Evolutionary conservation across 208 protist species (phyloP), one percentile per base, ranked within the genome.

Genomic region (Histomonas meleagridis): DNA sequence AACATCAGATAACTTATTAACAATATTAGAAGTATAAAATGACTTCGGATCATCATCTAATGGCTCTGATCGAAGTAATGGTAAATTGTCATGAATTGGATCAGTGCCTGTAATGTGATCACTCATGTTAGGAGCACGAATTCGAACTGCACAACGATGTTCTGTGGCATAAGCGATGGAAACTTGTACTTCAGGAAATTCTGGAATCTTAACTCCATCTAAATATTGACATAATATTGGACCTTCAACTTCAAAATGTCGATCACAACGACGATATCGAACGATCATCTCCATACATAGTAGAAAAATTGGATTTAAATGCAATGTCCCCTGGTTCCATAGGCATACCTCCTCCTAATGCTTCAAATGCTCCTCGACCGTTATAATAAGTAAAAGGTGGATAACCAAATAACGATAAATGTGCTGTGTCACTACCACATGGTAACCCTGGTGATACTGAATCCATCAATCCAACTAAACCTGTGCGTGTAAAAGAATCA

Each of bases 321-420:
- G 60, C 86, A 18, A 91, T 72, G 21, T 60, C 53, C 0, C 60
- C 60, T 49, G 51, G 38, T 26, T 46, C 43, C 86, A 91, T 62
- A 26, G 21, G 26, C 60, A 70, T 70, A 35, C 60, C 51, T 40
- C 86, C 60, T 35, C 86, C 86, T 1, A 91, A 28, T 1, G 86
- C 86, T 48, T 91, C 86, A 35, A 91, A 70, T 48, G 60, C 60
- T 9, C 86, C 86, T 28, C 86, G 86, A 18, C 86, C 86, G 35
- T 91, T 91, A 32, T 91, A 91, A 91, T 70, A 91, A 35, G 14
- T 91, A 18, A 91, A 91, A 51, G 86, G 86, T 12, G 51, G 55
- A 70, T 62, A 62, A n/a, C 86, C 86, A 32, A 91, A 91, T 0
- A 91, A 32, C 10, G 53, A 70, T 32, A 91, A 51, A 32, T 91